Percentiles rank a stretch among this genome's conserved stretches.
phyloP scores from a whole-genome alignment of 768 basidiomycete species.

The Mycena crocata region DNA sequence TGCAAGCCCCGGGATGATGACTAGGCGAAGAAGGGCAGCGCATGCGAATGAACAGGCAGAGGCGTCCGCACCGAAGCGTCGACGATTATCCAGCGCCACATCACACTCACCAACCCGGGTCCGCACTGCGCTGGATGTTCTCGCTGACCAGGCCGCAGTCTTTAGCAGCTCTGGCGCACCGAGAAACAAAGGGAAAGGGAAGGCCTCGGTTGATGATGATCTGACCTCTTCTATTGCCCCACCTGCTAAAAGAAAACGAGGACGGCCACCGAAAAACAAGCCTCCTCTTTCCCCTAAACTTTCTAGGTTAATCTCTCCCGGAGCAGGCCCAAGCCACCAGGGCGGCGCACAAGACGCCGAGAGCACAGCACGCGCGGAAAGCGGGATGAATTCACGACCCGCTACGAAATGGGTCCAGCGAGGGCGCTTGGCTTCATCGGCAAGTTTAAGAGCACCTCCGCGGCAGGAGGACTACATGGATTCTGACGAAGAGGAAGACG shows the following conservation, averaged over 20 bases:
- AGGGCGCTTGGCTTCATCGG: neutral
- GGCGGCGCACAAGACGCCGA: neutral
- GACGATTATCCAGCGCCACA: conserved; percentile 13
- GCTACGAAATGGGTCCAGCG: conserved; percentile 13
- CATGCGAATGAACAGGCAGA: conserved; percentile 1
- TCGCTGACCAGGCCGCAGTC: conserved; percentile 27
- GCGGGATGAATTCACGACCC: neutral
- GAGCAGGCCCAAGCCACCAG: conserved; percentile 5
- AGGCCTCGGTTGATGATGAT: neutral
- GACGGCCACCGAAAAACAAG: conserved; percentile 18
- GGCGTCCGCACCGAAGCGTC: conserved; percentile 18
- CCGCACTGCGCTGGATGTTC: conserved; percentile 24
- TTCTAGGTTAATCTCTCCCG: neutral
- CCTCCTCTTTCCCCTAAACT: neutral
- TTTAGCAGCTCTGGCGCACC: conserved; percentile 1
- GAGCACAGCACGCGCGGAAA: neutral
- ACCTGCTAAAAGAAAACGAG: conserved; percentile 16
- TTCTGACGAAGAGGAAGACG: neutral
- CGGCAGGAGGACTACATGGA: conserved; percentile 17
- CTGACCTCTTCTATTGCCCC: neutral
- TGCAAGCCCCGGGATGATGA: conserved; percentile 21
- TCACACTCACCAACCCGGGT: conserved; percentile 1
- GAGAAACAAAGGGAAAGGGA: conserved; percentile 13
- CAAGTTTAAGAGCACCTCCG: conserved; percentile 8
- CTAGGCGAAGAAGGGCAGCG: conserved; percentile 17